Evolutionary conservation across 225 moss, liverwort and hornwort genomes (phyloP).

Genomic region (Lunularia cruciata): DNA sequence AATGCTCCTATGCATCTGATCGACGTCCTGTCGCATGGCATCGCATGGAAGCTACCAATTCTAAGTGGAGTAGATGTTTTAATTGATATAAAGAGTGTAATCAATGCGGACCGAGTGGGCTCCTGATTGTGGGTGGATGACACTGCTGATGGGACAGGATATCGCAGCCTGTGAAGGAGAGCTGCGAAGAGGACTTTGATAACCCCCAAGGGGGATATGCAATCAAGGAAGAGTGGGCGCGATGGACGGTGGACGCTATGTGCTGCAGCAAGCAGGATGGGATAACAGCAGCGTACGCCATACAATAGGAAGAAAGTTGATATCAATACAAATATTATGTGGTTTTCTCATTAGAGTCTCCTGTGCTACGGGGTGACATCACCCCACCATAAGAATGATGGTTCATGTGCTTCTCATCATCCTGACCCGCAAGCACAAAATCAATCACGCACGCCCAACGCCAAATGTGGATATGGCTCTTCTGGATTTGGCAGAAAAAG

Average conservation of each 20-base stretch:
- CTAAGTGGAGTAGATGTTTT: conserved; percentile 16
- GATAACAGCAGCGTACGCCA: conserved; percentile 99
- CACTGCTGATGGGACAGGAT: conserved; percentile 37
- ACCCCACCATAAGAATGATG: conserved; percentile 65
- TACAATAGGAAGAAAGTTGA: conserved; percentile 50
- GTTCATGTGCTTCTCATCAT: conserved; percentile 72
- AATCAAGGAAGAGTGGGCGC: conserved; percentile 82
- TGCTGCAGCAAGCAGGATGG: conserved; percentile 97
- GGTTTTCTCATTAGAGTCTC: conserved; percentile 98
- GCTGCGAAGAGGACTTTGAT: conserved; percentile 72
- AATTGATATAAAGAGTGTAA: conserved; percentile 10
- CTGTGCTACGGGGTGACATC: conserved; percentile 72
- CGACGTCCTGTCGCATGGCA: conserved; percentile 7
- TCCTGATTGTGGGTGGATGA: conserved; percentile 36
- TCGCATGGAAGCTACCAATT: background rate
- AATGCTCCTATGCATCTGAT: conserved; percentile 3
- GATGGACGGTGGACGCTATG: conserved; percentile 99
- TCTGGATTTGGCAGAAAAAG: conserved; percentile 99
- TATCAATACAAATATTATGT: conserved; percentile 87
- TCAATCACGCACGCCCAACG: conserved; percentile 92
- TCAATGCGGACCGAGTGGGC: conserved; percentile 12
- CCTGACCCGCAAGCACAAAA: conserved; percentile 73
- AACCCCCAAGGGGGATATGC: conserved; percentile 63
- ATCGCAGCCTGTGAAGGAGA: conserved; percentile 50
- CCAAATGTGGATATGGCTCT: conserved; percentile 92